A percentile compares a stretch with the other conserved stretches of the same genome.
Conservation (phyloP, 2,329 filamentous ascomycete genomes). For the Didymella pomorum region DNA sequence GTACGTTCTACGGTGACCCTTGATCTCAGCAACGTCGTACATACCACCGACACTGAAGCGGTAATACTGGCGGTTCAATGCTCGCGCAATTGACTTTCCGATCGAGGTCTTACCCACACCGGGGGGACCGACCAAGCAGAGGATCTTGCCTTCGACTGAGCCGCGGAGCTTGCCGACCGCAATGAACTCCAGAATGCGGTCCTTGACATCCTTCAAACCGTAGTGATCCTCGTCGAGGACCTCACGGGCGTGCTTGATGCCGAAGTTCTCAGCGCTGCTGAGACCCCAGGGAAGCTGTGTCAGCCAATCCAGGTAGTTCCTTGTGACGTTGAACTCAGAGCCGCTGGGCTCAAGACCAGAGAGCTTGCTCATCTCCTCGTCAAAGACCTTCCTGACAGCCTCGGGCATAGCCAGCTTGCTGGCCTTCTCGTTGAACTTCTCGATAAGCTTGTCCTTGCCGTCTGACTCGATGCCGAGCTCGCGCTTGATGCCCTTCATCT, state of each 20-base stretch:
- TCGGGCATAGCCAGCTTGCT: slow-evolving; percentile 96
- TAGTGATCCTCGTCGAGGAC: slow-evolving; percentile 97
- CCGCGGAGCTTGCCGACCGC: slow-evolving; percentile 96
- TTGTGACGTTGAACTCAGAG: slow-evolving; percentile 97
- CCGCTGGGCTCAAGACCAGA: slow-evolving; percentile 93
- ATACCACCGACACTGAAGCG: slow-evolving; percentile 96
- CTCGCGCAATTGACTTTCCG: slow-evolving; percentile 95
- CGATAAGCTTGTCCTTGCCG: slow-evolving; percentile 96
- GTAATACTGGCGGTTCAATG: slow-evolving; percentile 95
- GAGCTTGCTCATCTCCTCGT: slow-evolving; percentile 97
- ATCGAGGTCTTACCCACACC: slow-evolving; percentile 99
- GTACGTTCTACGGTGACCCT: slow-evolving; percentile 94
- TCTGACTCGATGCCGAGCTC: slow-evolving; percentile 97
- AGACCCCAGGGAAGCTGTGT: slow-evolving; percentile 98
- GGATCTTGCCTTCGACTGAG: slow-evolving; percentile 96
- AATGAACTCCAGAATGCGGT: slow-evolving; percentile 97
- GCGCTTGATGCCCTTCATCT: slow-evolving; percentile 97
- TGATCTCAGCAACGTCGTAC: slow-evolving; percentile 98
- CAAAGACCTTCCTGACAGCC: slow-evolving; percentile 94
- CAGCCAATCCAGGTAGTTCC: slow-evolving; percentile 98
- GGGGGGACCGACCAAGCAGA: slow-evolving; percentile 96
- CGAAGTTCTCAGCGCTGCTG: slow-evolving; percentile 94
- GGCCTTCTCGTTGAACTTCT: slow-evolving; percentile 96
- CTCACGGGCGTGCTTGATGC: slow-evolving; percentile 85
- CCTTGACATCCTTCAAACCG: slow-evolving; percentile 96